These are phyloP conservation scores for Ilex paraguariensis DNA, from an alignment of 305 asterid species.

Conservation along the genomic window DNA sequence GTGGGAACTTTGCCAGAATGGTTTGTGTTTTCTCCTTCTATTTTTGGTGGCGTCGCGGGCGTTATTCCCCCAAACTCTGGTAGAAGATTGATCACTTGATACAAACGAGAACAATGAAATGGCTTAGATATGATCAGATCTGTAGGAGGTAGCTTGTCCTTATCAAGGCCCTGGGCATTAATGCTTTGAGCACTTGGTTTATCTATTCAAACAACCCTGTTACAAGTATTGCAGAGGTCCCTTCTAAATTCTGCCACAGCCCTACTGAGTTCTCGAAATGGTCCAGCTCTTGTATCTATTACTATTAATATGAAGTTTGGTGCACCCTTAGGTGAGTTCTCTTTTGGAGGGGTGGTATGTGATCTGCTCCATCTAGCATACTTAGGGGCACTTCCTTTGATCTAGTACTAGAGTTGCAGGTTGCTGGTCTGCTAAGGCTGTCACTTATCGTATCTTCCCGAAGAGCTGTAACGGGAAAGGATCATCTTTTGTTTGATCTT, in stretches of 20 bases:
- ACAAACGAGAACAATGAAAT: slow-evolving; percentile 48
- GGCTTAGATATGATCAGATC: slow-evolving; percentile 44
- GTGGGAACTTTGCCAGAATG: not conserved
- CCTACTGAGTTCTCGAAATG: slow-evolving; percentile 22
- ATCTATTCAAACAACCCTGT: slow-evolving; percentile 47
- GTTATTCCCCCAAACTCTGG: slow-evolving; percentile 34
- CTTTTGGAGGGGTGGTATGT: slow-evolving; percentile 11
- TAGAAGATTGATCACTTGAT: slow-evolving; percentile 27
- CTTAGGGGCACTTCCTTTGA: slow-evolving; percentile 45
- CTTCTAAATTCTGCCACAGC: slow-evolving; percentile 46
- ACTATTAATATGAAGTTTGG: slow-evolving; percentile 26
- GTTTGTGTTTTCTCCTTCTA: slow-evolving; percentile 7
- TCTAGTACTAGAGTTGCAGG: slow-evolving; percentile 21
- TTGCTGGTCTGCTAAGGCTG: slow-evolving; percentile 6
- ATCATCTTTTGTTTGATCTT: slow-evolving; percentile 22
- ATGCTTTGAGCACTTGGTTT: slow-evolving; percentile 10
- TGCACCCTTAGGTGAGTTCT: slow-evolving; percentile 3
- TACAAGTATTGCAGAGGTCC: slow-evolving; percentile 22
- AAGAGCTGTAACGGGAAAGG: slow-evolving; percentile 22
- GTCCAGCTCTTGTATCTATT: slow-evolving; percentile 27
- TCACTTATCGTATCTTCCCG: slow-evolving; percentile 22
- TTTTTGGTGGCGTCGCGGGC: not conserved
- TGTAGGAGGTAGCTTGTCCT: slow-evolving; percentile 26
- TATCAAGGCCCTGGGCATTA: slow-evolving; percentile 26
- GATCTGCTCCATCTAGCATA: slow-evolving; percentile 33